phyloP scores from a whole-genome alignment of 1,284 basidiomycete species.

The Polyporus tsugae region DNA sequence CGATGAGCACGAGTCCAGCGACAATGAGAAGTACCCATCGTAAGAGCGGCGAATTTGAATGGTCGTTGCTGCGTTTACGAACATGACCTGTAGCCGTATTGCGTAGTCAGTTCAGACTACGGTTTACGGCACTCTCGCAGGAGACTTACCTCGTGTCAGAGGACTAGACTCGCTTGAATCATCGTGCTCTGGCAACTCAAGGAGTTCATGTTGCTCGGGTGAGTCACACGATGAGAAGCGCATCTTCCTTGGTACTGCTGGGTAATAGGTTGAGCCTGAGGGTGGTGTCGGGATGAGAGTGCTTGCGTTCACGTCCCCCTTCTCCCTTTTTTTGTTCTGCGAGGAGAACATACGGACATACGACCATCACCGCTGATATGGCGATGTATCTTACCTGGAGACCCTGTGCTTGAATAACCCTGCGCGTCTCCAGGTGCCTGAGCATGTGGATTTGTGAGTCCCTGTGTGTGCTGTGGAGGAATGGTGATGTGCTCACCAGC shows the following conservation, averaged over 20 bases:
- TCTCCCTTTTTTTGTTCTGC: neutral
- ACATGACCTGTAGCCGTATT: neutral
- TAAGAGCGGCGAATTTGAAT: neutral
- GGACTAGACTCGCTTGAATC: neutral
- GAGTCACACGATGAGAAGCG: neutral
- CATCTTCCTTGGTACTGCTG: neutral
- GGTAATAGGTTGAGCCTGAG: neutral
- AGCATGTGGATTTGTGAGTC: too few species aligned
- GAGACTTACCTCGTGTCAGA: neutral
- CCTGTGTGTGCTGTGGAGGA: neutral
- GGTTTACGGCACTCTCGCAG: neutral
- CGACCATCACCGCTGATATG: neutral
- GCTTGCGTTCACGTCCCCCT: neutral
- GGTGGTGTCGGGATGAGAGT: neutral
- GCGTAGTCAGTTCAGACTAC: neutral
- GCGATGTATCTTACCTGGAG: neutral
- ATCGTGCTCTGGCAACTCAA: neutral
- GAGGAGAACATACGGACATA: neutral
- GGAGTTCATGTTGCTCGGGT: neutral
- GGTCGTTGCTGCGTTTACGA: neutral
- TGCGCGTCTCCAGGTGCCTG: neutral
- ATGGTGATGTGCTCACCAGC: neutral
- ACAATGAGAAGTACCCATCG: slow-evolving; percentile 18
- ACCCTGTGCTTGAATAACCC: neutral
- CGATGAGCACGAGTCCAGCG: slow-evolving; percentile 16